Conservation (phyloP, 768 basidiomycete species). For the Podaxis sp. region DNA sequence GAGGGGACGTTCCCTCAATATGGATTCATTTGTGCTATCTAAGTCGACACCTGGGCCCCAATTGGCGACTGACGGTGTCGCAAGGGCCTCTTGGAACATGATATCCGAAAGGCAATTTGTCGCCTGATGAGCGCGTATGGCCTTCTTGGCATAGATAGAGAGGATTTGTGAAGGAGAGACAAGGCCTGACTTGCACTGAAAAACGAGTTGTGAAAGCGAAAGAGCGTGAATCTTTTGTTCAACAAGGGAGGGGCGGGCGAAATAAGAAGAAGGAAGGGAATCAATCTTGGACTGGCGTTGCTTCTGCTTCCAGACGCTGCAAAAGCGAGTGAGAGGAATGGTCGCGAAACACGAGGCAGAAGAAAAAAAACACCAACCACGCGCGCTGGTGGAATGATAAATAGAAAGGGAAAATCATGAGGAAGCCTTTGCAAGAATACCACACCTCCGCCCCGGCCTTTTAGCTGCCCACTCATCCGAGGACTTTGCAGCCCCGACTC, state of each 20-base stretch:
- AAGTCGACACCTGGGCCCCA: conserved; percentile 38
- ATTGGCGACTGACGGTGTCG: conserved; percentile 34
- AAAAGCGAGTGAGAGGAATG: not conserved
- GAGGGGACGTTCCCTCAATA: conserved; percentile 41
- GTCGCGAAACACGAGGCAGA: conserved; percentile 8
- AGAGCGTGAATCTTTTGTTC: conserved; percentile 50
- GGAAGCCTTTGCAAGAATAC: conserved; percentile 6
- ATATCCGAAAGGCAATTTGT: conserved; percentile 73
- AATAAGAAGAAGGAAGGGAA: conserved; percentile 36
- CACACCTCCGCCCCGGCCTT: conserved; percentile 2
- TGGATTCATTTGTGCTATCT: conserved; percentile 19
- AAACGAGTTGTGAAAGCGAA: conserved; percentile 44
- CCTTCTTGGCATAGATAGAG: conserved; percentile 47
- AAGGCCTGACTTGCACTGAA: conserved; percentile 39
- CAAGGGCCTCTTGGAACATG: conserved; percentile 49
- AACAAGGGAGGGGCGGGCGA: conserved; percentile 37
- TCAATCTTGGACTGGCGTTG: conserved; percentile 43
- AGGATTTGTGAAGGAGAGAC: conserved; percentile 39
- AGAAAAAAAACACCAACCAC: conserved; percentile 30
- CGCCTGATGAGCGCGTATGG: conserved; percentile 48
- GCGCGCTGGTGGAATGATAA: conserved; percentile 37
- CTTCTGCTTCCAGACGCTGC: conserved; percentile 42
- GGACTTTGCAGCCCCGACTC: conserved; percentile 12
- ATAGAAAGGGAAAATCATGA: conserved; percentile 36
- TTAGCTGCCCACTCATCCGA: conserved; percentile 14